A percentile compares a stretch with the other conserved stretches of the same genome.
Evolutionary conservation across 148 eudicot species (phyloP).

Genomic region (Rhododendron vialii): DNA sequence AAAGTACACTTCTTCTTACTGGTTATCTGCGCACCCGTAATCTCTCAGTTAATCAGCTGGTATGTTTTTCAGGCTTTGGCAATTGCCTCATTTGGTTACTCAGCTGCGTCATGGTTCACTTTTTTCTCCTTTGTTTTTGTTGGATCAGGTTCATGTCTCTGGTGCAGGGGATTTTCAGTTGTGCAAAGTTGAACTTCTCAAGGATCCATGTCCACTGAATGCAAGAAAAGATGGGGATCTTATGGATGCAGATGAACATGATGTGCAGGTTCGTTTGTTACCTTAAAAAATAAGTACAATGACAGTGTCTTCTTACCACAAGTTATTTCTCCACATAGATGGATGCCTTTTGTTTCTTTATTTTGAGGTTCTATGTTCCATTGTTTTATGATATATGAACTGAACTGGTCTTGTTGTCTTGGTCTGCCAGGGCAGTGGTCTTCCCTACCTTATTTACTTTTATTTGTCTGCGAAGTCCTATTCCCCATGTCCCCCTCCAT

Average conservation of each 20-base stretch:
- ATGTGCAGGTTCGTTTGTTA: constrained; percentile 33
- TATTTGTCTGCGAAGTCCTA: not conserved
- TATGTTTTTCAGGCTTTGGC: constrained; percentile 23
- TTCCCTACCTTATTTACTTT: not conserved
- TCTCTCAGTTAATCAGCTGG: constrained; percentile 96
- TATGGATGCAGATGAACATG: constrained; percentile 82
- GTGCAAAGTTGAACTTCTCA: constrained; percentile 70
- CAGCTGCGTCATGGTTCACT: not conserved
- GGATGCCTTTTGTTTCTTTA: not conserved
- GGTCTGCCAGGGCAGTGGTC: not conserved
- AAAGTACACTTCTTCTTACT: constrained; percentile 65
- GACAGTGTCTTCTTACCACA: not conserved
- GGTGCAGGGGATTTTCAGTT: constrained; percentile 97
- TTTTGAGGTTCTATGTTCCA: not conserved
- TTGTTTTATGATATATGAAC: not conserved
- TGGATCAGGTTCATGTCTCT: constrained; percentile 79
- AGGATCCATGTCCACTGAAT: constrained; percentile 72
- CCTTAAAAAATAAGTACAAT: not conserved
- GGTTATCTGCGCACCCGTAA: constrained; percentile 81
- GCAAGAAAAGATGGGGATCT: constrained; percentile 65
- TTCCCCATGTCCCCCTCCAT: not conserved
- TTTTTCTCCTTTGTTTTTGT: constrained; percentile 9
- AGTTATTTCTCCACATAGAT: not conserved
- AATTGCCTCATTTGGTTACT: constrained; percentile 6
- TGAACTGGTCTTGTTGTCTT: not conserved